Percentiles rank a stretch among this genome's conserved stretches.
Conservation (phyloP, 805 yeast genomes). For the Kazachstania viticola region DNA sequence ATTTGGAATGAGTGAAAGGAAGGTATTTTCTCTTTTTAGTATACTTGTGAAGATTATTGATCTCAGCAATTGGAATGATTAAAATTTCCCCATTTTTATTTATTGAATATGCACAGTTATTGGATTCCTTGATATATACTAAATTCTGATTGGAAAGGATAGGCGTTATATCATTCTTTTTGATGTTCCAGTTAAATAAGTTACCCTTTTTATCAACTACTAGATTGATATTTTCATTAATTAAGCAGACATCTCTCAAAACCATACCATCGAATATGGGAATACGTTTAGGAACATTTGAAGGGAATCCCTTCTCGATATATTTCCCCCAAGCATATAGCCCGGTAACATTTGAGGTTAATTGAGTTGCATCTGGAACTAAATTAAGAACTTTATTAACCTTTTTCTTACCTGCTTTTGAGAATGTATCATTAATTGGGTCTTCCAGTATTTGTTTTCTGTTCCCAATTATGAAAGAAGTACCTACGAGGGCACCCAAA, state of each 20-base stretch:
- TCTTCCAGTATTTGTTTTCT: too few species aligned
- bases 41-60: not conserved
- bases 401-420: slow-evolving; percentile 25
- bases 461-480: not conserved
- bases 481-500: not conserved
- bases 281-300: slow-evolving; percentile 43
- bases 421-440: not conserved
- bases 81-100: slow-evolving; percentile 27
- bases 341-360: slow-evolving; percentile 39
- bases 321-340: slow-evolving; percentile 59
- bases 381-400: slow-evolving; percentile 25
- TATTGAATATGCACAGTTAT: slow-evolving; percentile 41
- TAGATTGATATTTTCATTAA: slow-evolving; percentile 31
- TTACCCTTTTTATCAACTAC: slow-evolving; percentile 64
- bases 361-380: slow-evolving; percentile 21
- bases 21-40: not conserved
- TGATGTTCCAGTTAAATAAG: slow-evolving; percentile 51
- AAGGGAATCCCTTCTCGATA: slow-evolving; percentile 28
- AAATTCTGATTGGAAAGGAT: slow-evolving; percentile 40
- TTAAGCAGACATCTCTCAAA: slow-evolving; percentile 45
- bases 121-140: slow-evolving; percentile 36
- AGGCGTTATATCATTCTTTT: slow-evolving; percentile 18
- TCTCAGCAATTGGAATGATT: slow-evolving; percentile 22
- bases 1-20: too few species aligned
- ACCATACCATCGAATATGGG: slow-evolving; percentile 50